Percentiles rank a stretch among this genome's conserved stretches.
phyloP scores from a whole-genome alignment of 2,329 filamentous ascomycete genomes.

The Uncinocarpus reesii region DNA sequence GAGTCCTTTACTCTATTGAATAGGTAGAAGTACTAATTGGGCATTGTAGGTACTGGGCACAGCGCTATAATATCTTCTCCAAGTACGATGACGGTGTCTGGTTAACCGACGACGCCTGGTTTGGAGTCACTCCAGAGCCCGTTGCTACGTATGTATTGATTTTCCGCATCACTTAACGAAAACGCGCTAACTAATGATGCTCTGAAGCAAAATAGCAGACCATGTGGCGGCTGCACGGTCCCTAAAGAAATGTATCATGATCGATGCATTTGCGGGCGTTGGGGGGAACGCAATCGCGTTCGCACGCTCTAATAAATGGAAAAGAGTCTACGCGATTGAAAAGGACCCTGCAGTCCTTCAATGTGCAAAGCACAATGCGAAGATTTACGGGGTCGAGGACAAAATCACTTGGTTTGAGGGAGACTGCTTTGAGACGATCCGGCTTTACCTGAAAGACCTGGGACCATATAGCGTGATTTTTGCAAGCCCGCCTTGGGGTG shows the following conservation, averaged over 20 bases:
- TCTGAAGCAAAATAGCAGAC: conserved; percentile 59
- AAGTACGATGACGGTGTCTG: conserved; percentile 77
- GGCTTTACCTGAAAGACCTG: conserved; percentile 40
- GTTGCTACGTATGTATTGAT: conserved; percentile 58
- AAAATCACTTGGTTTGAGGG: conserved; percentile 78
- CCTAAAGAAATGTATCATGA: conserved; percentile 52
- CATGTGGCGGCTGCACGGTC: conserved; percentile 54
- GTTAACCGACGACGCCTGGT: conserved; percentile 93
- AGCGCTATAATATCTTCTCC: conserved; percentile 78
- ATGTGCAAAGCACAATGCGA: conserved; percentile 87
- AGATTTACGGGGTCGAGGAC: conserved; percentile 66
- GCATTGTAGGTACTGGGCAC: conserved; percentile 67
- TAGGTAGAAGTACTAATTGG: conserved; percentile 9
- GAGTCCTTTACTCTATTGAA: background rate
- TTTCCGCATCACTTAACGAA: background rate
- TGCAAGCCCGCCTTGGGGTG: conserved; percentile 64
- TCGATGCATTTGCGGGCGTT: conserved; percentile 84
- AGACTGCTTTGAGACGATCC: conserved; percentile 70
- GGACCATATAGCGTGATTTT: conserved; percentile 52
- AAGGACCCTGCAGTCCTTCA: conserved; percentile 67
- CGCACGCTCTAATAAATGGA: conserved; percentile 67
- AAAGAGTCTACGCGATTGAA: conserved; percentile 79
- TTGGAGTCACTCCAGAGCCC: conserved; percentile 88
- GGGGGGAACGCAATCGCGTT: conserved; percentile 96
- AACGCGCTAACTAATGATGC: background rate